Conservation (phyloP, 306 rosid genomes). For the Cicer chorassanicum region DNA sequence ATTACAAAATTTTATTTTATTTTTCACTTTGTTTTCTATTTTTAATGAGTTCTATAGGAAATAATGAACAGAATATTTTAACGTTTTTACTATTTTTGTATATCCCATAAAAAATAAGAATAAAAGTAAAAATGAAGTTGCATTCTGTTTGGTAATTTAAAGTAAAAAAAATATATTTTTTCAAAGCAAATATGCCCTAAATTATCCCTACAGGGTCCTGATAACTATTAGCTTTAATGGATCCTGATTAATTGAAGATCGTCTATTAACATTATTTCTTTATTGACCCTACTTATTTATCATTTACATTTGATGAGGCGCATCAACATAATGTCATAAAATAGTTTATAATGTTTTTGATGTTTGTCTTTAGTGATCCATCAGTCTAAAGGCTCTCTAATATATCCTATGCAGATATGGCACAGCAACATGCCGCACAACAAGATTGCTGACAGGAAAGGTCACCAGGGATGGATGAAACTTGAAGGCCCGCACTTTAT, state of each 20-base stretch:
- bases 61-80: not conserved
- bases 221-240: not conserved
- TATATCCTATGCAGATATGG: slow-evolving; percentile 73
- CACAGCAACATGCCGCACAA: slow-evolving; percentile 94
- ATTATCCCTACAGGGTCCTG: not conserved
- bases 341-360: slow-evolving; percentile 17
- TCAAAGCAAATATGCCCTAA: not conserved
- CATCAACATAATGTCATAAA: slow-evolving; percentile 4
- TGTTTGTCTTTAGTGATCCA: slow-evolving; percentile 19
- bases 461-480: slow-evolving; percentile 99
- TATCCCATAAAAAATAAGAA: not conserved
- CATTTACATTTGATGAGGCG: slow-evolving; percentile 15
- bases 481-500: slow-evolving; percentile 83
- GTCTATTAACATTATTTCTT: not conserved
- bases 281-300: not conserved
- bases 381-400: slow-evolving; percentile 25
- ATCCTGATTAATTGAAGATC: slow-evolving; percentile 4
- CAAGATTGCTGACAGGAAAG: slow-evolving; percentile 97
- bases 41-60: not conserved
- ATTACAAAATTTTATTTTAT: not conserved
- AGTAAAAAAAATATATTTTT: not conserved
- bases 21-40: not conserved
- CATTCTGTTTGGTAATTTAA: not conserved
- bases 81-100: not conserved
- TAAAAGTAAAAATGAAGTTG: not conserved